Base-by-base conservation (phyloP, 2,329 filamentous ascomycete species). In the Penicillium sp. region DNA sequence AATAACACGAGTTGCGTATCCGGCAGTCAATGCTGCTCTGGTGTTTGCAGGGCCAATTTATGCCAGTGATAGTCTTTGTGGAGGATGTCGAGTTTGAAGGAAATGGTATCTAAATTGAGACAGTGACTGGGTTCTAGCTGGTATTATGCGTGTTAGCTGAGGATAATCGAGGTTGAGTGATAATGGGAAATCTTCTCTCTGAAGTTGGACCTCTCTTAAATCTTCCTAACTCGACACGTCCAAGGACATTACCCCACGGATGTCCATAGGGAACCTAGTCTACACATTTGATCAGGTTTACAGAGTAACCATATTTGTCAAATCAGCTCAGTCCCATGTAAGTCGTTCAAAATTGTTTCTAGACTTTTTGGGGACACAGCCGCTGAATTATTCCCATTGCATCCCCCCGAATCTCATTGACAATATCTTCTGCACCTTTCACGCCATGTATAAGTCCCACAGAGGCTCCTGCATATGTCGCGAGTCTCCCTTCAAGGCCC, bases 381-480 rank as follows among this genome's bases (percentile, higher is more conserved):
- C 21, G 40, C 37, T 55, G 52, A 18, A 65, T 46, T 37, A 45
- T 58, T 39, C 55, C 39, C 25, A 54, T 38, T 2, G 61, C 50
- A 39, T 56, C 61, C 12, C 49, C 34, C 40, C 49, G 61, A 25
- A 72, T 60, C 4, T 63, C 60, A 34, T 61, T 56, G 0, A 81
- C 72, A 58, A 81, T 78, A 0, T 55, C 61, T 2, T 56, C 69
- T 0, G 79, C 78, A 34, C 64, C 57, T 38, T 73, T 65, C 0
- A 81, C 73, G 5, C 66, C 63, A 27, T 69, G 69, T 18, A 82
- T 70, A 29, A 81, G 61, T 0, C 80, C 79, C 21, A 81, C 65
- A 0, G 71, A 72, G 0, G 78, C 74, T 0, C 79, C 78, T 0
- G 78, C 79, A 60, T 82, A 82, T 1, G 79, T 81, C 5, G 78